Conservation (phyloP, 768 basidiomycete genomes). For the Mycena polygramma region DNA sequence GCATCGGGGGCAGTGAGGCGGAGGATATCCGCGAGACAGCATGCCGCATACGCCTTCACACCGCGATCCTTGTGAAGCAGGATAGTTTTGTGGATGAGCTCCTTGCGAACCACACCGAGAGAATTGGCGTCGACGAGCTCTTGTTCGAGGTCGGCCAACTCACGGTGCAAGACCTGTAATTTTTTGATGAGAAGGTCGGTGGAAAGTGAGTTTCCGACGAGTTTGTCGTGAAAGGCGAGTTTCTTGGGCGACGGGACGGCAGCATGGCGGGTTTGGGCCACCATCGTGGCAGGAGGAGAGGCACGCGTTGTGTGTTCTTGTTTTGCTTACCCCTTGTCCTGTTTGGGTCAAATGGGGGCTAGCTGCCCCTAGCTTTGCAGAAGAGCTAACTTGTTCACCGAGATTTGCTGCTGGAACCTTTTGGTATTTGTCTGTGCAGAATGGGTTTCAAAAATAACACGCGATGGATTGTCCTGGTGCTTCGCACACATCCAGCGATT, state of each 20-base stretch:
- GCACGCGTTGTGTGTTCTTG: constrained; percentile 62
- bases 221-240: constrained; percentile 85
- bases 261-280: constrained; percentile 78
- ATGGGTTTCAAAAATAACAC: too few relatives aligned
- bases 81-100: constrained; percentile 83
- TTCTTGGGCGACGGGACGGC: constrained; percentile 67
- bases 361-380: too few relatives aligned
- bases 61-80: constrained; percentile 96
- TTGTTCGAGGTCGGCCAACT: constrained; percentile 89
- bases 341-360: neutral
- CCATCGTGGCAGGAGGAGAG: constrained; percentile 61
- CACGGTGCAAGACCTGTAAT: constrained; percentile 81
- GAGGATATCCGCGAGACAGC: constrained; percentile 95
- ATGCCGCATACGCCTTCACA: constrained; percentile 94
- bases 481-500: too few relatives aligned
- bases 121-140: constrained; percentile 84
- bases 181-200: constrained; percentile 91
- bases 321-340: constrained; percentile 28
- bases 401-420: too few relatives aligned
- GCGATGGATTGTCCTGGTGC: too few relatives aligned
- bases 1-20: constrained; percentile 97
- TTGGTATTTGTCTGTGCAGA: too few relatives aligned
- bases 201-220: constrained; percentile 79
- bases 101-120: constrained; percentile 76
- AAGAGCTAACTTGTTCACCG: too few relatives aligned